Percentiles rank a stretch among this genome's conserved stretches.
Conservation (phyloP, 108 stramenopile species). For the Epithemia pelagica region DNA sequence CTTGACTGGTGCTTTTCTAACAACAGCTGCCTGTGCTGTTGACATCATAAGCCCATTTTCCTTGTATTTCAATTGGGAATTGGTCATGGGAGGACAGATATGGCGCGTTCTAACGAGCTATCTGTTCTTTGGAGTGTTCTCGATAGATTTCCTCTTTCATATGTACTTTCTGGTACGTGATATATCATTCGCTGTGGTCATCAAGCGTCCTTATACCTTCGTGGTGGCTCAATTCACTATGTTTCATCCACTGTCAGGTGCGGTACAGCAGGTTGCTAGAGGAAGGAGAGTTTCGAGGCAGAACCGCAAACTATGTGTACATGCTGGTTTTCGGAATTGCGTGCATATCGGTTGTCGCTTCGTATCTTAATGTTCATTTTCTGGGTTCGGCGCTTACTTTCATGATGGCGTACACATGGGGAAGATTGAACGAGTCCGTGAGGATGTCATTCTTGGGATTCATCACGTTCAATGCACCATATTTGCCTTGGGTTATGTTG, state of each 20-base stretch:
- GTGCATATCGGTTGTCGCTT: slow-evolving; percentile 74
- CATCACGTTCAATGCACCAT: slow-evolving; percentile 91
- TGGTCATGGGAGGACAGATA: slow-evolving; percentile 89
- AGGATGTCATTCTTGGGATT: slow-evolving; percentile 93
- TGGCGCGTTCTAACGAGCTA: slow-evolving; percentile 95
- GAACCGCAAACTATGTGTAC: slow-evolving; percentile 86
- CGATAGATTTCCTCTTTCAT: slow-evolving; percentile 96
- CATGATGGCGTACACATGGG: slow-evolving; percentile 99
- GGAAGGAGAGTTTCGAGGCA: slow-evolving; percentile 93
- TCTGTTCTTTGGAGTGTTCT: slow-evolving; percentile 95
- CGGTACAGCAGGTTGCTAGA: slow-evolving; percentile 94
- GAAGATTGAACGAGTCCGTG: slow-evolving; percentile 78
- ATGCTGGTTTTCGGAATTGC: slow-evolving; percentile 87
- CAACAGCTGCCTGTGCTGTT: slow-evolving; percentile 89
- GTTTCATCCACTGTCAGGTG: neutral
- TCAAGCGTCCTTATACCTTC: too few species aligned
- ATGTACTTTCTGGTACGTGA: slow-evolving; percentile 91
- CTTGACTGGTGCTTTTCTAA: slow-evolving; percentile 92
- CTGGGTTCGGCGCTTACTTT: slow-evolving; percentile 91
- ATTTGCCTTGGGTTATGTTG: slow-evolving; percentile 96
- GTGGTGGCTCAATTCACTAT: too few species aligned
- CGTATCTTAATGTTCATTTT: slow-evolving; percentile 81
- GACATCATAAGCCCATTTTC: slow-evolving; percentile 85
- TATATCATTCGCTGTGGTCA: neutral
- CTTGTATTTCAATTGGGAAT: slow-evolving; percentile 90